Evolutionary conservation across 108 stramenopile genomes (phyloP).

Genomic region (Pseudonitzschia delicatissima): DNA sequence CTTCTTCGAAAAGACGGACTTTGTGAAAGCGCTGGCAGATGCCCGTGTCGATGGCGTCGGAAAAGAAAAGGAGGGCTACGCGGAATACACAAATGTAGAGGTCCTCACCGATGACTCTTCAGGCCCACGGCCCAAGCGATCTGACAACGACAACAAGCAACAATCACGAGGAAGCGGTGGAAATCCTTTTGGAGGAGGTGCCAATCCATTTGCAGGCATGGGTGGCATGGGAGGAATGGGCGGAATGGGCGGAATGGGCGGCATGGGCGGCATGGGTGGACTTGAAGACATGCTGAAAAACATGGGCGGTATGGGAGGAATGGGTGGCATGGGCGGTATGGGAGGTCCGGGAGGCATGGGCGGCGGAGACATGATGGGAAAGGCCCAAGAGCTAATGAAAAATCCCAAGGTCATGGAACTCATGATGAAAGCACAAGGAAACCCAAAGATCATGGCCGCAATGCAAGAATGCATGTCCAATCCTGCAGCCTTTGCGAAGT

Average conservation of each 20-base stretch:
- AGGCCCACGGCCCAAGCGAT: slow-evolving; percentile 18
- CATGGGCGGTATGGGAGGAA: slow-evolving; percentile 52
- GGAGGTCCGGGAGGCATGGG: slow-evolving; percentile 27
- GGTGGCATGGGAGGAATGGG: slow-evolving; percentile 53
- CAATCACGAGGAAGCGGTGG: slow-evolving; percentile 24
- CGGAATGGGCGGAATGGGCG: slow-evolving; percentile 68
- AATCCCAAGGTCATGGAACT: slow-evolving; percentile 77
- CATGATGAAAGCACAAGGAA: slow-evolving; percentile 69
- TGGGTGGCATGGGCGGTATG: slow-evolving; percentile 33
- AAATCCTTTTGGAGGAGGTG: slow-evolving; percentile 49
- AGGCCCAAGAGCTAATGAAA: slow-evolving; percentile 76
- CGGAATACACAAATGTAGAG: slow-evolving; percentile 73
- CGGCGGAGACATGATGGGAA: slow-evolving; percentile 54
- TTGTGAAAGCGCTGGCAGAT: slow-evolving; percentile 63
- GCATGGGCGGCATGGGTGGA: slow-evolving; percentile 64
- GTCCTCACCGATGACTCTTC: slow-evolving; percentile 54
- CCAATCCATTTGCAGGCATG: slow-evolving; percentile 25
- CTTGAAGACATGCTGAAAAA: slow-evolving; percentile 73
- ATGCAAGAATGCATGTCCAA: slow-evolving; percentile 87
- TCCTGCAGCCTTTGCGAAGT: slow-evolving; percentile 78
- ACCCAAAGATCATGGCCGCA: slow-evolving; percentile 62
- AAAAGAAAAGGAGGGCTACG: slow-evolving; percentile 55
- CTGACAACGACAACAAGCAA: not conserved
- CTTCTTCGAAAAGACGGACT: slow-evolving; percentile 82
- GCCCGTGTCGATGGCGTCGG: slow-evolving; percentile 56